Conservation (phyloP, 257 asterid species). For the Fraxinus americana region DNA sequence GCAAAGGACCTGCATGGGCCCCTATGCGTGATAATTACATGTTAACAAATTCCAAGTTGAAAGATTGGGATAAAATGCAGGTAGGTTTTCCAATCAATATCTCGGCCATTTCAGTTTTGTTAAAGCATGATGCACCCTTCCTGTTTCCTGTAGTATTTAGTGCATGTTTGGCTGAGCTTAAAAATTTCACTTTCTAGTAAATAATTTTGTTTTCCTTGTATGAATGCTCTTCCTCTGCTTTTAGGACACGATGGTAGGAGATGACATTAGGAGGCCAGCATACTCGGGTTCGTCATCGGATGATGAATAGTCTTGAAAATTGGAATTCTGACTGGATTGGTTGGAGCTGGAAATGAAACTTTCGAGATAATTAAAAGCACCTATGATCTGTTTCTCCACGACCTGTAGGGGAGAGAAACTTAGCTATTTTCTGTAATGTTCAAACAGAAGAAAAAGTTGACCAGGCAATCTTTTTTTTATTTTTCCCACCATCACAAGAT, state of each 20-base stretch:
- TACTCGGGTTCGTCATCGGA: conserved; percentile 32
- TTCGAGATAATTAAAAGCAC: not conserved
- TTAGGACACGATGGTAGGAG: conserved; percentile 50
- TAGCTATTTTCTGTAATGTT: no score
- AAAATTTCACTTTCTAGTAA: not conserved
- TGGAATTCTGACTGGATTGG: not conserved
- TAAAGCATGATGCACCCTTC: not conserved
- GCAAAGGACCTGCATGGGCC: conserved; percentile 85
- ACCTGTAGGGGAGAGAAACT: no score
- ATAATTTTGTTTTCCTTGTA: not conserved
- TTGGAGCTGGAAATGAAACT: not conserved
- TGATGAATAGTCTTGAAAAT: not conserved
- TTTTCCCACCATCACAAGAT: no score
- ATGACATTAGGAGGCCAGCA: conserved; percentile 49
- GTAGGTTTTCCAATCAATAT: conserved; percentile 32
- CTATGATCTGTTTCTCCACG: no score
- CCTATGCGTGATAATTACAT: conserved; percentile 91
- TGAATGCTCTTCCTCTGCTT: conserved; percentile 16
- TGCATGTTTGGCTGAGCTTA: not conserved
- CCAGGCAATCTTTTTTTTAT: no score
- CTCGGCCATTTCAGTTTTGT: not conserved
- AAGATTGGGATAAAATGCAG: conserved; percentile 93
- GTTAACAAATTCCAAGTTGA: conserved; percentile 82
- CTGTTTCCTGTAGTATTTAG: not conserved
- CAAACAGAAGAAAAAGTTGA: no score